phyloP scores from a whole-genome alignment of 176 grass and related monocot species.

The Avena eriantha region DNA sequence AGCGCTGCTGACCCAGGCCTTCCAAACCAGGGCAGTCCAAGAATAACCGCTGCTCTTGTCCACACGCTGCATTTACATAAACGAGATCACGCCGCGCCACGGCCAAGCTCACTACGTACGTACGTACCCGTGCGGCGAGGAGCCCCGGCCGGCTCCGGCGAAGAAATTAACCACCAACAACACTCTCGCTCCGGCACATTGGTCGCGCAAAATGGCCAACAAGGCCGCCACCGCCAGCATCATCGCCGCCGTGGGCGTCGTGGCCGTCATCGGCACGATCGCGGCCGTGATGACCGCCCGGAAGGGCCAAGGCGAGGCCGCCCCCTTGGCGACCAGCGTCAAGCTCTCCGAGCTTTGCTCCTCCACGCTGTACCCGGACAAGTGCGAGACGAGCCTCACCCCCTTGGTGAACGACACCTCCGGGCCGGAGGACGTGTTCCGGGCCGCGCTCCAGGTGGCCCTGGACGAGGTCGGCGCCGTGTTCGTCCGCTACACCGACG shows the following conservation, averaged over 20 bases:
- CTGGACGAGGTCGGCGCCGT: slow-evolving; percentile 56
- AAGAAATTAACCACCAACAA: neutral
- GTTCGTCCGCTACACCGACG: slow-evolving; percentile 35
- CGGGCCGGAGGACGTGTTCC: slow-evolving; percentile 56
- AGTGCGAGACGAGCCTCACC: slow-evolving; percentile 68
- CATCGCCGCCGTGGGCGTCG: slow-evolving; percentile 60
- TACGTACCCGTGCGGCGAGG: slow-evolving; percentile 11
- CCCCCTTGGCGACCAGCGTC: slow-evolving; percentile 35
- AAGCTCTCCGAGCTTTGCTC: slow-evolving; percentile 67
- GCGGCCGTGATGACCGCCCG: slow-evolving; percentile 52
- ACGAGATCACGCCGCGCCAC: slow-evolving; percentile 9
- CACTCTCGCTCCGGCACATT: no score
- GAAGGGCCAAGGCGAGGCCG: neutral
- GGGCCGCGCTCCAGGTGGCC: slow-evolving; percentile 50
- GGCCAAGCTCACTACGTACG: neutral
- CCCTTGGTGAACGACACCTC: slow-evolving; percentile 48
- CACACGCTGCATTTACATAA: slow-evolving; percentile 42
- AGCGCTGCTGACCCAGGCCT: neutral
- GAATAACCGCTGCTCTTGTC: slow-evolving; percentile 37
- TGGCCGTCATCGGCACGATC: slow-evolving; percentile 71
- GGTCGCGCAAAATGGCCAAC: slow-evolving; percentile 58
- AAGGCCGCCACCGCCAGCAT: slow-evolving; percentile 57
- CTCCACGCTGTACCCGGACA: slow-evolving; percentile 63
- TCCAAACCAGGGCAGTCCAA: slow-evolving; percentile 34
- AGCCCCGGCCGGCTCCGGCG: slow-evolving; percentile 32